A percentile compares a stretch with the other conserved stretches of the same genome.
Conservation (phyloP, 129 eudicot genomes). For the Escallonia rubra region DNA sequence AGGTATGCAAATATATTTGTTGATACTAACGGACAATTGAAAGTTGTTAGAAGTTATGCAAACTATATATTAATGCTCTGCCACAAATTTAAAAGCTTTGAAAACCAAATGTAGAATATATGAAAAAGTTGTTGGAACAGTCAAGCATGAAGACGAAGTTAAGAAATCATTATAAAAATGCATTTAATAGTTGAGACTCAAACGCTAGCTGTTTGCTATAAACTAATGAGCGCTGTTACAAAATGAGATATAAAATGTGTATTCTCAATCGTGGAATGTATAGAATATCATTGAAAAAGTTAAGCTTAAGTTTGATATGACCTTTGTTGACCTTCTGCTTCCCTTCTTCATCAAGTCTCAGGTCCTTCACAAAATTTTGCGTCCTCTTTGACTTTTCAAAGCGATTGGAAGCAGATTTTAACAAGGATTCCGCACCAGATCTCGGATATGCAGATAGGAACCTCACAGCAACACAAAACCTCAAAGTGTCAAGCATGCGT, state of each 20-base stretch:
- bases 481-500: constrained; percentile 38
- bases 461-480: constrained; percentile 61
- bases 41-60: not conserved
- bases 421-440: constrained; percentile 48
- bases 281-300: not conserved
- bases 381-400: constrained; percentile 62
- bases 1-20: constrained; percentile 30
- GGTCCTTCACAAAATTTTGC: constrained; percentile 25
- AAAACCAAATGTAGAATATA: not conserved
- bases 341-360: constrained; percentile 24
- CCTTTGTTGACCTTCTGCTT: constrained; percentile 50
- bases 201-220: not conserved
- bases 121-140: not conserved
- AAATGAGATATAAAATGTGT: not conserved
- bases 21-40: no score
- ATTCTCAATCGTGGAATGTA: not conserved
- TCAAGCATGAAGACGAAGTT: not conserved
- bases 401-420: constrained; percentile 41
- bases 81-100: not conserved
- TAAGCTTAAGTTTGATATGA: constrained; percentile 2
- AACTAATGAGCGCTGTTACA: not conserved
- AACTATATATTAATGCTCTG: not conserved
- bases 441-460: constrained; percentile 68
- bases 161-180: not conserved
- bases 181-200: not conserved